These are phyloP conservation scores for Acacia crassicarpa DNA, from an alignment of 306 rosid genomes.

Conservation along the genomic window DNA sequence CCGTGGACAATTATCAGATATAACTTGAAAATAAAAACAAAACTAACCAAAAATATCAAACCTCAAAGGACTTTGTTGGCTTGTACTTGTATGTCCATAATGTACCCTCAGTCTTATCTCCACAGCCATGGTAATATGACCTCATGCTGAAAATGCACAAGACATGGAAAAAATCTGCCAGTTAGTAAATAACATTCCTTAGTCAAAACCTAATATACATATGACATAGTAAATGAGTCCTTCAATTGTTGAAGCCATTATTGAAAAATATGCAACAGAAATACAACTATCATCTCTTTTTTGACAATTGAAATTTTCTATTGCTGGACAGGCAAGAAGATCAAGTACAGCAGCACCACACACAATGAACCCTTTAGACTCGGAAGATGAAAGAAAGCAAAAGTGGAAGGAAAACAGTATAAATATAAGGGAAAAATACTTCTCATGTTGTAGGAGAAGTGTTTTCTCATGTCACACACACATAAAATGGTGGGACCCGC, in stretches of 20 bases:
- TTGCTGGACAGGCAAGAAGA: constrained; percentile 8
- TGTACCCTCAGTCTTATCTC: constrained; percentile 45
- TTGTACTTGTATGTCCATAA: constrained; percentile 79
- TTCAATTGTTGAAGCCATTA: constrained; percentile 5
- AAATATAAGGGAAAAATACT: no score
- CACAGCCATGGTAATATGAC: constrained; percentile 48
- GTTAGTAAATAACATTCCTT: constrained; percentile 22
- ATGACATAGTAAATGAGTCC: neutral
- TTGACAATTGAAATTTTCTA: constrained; percentile 8
- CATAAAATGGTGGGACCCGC: no score
- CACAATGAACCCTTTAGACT: neutral
- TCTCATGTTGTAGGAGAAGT: no score
- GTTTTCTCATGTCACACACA: no score
- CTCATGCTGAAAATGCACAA: constrained; percentile 47
- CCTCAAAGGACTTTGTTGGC: constrained; percentile 80
- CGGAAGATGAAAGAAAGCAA: neutral
- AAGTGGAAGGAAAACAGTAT: neutral
- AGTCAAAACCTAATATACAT: constrained; percentile 19
- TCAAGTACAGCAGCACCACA: neutral
- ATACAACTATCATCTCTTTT: constrained; percentile 14
- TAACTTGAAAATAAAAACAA: constrained; percentile 9
- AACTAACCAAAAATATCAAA: constrained; percentile 34
- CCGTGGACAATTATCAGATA: constrained; percentile 17
- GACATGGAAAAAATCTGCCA: constrained; percentile 21
- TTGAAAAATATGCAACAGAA: constrained; percentile 1